These are phyloP conservation scores for Nissolia schottii DNA, from an alignment of 306 rosid genomes.

Conservation along the genomic window DNA sequence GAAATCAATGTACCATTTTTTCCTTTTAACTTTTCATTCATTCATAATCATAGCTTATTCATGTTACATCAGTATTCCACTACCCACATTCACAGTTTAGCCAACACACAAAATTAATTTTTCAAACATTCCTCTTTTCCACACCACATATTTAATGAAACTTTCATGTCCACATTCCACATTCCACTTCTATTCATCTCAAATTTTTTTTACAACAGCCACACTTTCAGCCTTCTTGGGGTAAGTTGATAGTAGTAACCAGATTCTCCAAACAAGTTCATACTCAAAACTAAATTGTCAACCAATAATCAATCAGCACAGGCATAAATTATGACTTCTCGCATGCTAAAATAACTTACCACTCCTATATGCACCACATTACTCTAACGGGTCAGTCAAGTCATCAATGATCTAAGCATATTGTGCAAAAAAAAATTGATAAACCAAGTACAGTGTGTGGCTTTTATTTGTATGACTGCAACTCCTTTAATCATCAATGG, in stretches of 20 bases:
- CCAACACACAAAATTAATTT: too few species aligned
- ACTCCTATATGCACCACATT: conserved; percentile 1
- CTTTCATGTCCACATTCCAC: background rate
- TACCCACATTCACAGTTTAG: too few species aligned
- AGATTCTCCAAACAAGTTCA: background rate
- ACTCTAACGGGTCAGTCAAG: background rate
- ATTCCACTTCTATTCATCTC: background rate
- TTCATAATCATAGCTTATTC: too few species aligned
- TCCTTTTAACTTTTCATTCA: too few species aligned
- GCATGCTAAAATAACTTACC: background rate
- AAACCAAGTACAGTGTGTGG: background rate
- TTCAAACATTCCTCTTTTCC: too few species aligned
- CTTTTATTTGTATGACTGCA: too few species aligned
- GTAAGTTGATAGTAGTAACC: background rate
- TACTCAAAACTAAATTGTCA: background rate
- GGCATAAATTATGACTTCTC: background rate
- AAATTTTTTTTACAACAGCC: background rate
- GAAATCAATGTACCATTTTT: too few species aligned
- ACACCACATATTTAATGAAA: too few species aligned
- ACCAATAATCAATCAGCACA: background rate
- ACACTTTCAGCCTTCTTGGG: background rate
- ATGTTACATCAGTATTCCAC: too few species aligned
- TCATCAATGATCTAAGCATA: conserved; percentile 27
- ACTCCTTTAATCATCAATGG: too few species aligned
- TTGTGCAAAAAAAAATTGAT: background rate